Evolutionary conservation across 1,139 yeast genomes (phyloP).

Genomic region (Sugiyamaella pinicola): DNA sequence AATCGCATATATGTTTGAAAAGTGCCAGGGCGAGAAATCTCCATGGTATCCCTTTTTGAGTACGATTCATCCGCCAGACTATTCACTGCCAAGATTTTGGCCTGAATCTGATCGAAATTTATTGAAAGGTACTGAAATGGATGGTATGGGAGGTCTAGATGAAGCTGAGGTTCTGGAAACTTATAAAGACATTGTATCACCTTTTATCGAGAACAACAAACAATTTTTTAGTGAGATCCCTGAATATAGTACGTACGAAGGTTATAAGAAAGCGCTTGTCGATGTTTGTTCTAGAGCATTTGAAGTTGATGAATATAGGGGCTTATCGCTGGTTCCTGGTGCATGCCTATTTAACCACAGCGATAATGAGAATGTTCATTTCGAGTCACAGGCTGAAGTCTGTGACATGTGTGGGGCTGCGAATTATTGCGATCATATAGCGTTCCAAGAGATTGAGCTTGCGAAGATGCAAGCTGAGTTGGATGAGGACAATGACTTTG

Average conservation of each 20-base stretch:
- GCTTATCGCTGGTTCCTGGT: slow-evolving; percentile 80
- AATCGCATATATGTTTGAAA: slow-evolving; percentile 72
- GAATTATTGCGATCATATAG: slow-evolving; percentile 42
- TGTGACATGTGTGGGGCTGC: slow-evolving; percentile 75
- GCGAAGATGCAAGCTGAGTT: slow-evolving; percentile 24
- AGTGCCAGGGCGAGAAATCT: slow-evolving; percentile 53
- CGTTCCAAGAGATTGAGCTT: slow-evolving; percentile 25
- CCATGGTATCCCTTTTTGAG: slow-evolving; percentile 76
- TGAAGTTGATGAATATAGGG: slow-evolving; percentile 73
- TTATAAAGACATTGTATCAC: slow-evolving; percentile 48
- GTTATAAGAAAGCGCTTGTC: slow-evolving; percentile 40
- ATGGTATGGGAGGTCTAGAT: slow-evolving; percentile 63
- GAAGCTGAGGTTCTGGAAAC: slow-evolving; percentile 57
- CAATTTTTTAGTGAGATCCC: slow-evolving; percentile 32
- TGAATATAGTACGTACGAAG: slow-evolving; percentile 34
- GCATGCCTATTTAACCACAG: slow-evolving; percentile 88
- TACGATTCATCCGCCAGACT: slow-evolving; percentile 53
- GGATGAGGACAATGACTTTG: slow-evolving; percentile 37
- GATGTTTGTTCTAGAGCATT: slow-evolving; percentile 75
- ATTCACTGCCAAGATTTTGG: slow-evolving; percentile 61
- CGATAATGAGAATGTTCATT: slow-evolving; percentile 62
- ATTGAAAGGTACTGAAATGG: slow-evolving; percentile 69
- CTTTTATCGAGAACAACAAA: slow-evolving; percentile 36
- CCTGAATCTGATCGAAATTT: slow-evolving; percentile 49
- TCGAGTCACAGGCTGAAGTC: slow-evolving; percentile 70